Evolutionary conservation across 2,329 filamentous ascomycete genomes (phyloP).

Genomic region (Penicillium sp.): DNA sequence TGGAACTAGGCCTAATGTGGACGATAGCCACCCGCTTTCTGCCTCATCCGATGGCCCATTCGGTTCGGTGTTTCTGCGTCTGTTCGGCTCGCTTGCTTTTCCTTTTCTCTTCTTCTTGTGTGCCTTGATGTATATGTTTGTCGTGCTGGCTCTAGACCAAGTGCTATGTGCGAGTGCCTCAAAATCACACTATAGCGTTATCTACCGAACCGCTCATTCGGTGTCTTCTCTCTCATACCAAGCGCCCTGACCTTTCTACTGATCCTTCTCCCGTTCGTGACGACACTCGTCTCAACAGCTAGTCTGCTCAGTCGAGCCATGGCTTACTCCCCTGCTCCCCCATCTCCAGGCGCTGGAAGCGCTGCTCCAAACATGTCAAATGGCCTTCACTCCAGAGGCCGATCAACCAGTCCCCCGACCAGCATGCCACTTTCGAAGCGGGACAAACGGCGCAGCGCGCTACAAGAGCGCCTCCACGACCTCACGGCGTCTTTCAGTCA

Average conservation of each 20-base stretch:
- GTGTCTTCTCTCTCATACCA: conserved; percentile 8
- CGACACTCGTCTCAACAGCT: conserved; percentile 14
- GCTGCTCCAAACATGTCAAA: conserved; percentile 26
- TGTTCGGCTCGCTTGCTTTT: conserved; percentile 10
- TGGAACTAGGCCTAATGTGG: conserved; percentile 2
- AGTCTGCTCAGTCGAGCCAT: conserved; percentile 29
- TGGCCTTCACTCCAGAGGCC: conserved; percentile 30
- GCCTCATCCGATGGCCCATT: conserved; percentile 4
- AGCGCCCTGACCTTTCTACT: conserved; percentile 8
- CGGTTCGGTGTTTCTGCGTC: background rate
- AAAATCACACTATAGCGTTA: conserved; percentile 14
- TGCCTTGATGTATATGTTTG: conserved; percentile 8
- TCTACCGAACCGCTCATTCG: background rate
- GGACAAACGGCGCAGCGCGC: conserved; percentile 84
- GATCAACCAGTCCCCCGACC: conserved; percentile 39
- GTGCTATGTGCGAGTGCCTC: conserved; percentile 7
- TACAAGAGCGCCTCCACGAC: conserved; percentile 77
- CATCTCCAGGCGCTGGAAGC: conserved; percentile 34
- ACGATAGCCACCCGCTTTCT: conserved; percentile 12
- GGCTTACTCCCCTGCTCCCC: conserved; percentile 47
- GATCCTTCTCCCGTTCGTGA: conserved; percentile 11
- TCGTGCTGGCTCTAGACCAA: conserved; percentile 4
- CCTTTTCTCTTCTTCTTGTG: background rate
- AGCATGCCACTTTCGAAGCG: conserved; percentile 71
- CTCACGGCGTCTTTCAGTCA: conserved; percentile 78